Evolutionary conservation across 1,139 yeast genomes (phyloP), one percentile per base, ranked within the genome.

Genomic region (Kodamaea fungicola): DNA sequence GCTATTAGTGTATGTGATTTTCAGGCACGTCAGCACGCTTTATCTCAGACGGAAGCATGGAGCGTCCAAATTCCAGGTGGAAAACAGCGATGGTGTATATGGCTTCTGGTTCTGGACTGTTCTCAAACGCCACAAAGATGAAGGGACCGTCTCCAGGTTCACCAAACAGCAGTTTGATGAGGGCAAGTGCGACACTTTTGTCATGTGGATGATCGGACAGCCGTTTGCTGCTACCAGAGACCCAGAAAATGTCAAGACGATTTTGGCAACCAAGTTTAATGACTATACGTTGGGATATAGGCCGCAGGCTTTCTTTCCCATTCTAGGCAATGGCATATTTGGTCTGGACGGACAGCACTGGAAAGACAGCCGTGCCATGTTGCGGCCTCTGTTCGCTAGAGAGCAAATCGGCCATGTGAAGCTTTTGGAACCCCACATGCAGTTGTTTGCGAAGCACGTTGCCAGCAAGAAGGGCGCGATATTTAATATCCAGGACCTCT

Each of bases 261-360:
- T 66, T 8, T 57, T 65, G 43, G 68, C 69, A 29, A 63, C 70
- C 25, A 69, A 70, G 39, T 76, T 76, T 50, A 63, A 63, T 45
- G 80, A 76, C 41, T 76, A 71, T 53, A 64, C 65, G 10, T 64
- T 77, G 28, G 82, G 82, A 3, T 49, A 54, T 7, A 69, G 82
- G 45, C 72, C 71, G 50, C 49, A 48, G 2, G 62, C 58, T 26
- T 63, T 76, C 49, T 42, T 45, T 31, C 74, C 77, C 7, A 52
- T 74, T 13, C 59, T 76, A 33, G 82, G 82, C 6, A 74, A 73
- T 41, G 82, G 83, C 3, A 76, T 77, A 40, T 77, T 77, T 57
- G 75, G 80, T 2, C 61, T 74, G 30, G 77, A 74, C 41, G 78
- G 78, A 8, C 65, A 58, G 30, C 78, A 75, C 5, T 77, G 83